Evolutionary conservation across 1,284 basidiomycete species (phyloP), one percentile per base, ranked within the genome.

Genomic region (Sporisorium exsertum): DNA sequence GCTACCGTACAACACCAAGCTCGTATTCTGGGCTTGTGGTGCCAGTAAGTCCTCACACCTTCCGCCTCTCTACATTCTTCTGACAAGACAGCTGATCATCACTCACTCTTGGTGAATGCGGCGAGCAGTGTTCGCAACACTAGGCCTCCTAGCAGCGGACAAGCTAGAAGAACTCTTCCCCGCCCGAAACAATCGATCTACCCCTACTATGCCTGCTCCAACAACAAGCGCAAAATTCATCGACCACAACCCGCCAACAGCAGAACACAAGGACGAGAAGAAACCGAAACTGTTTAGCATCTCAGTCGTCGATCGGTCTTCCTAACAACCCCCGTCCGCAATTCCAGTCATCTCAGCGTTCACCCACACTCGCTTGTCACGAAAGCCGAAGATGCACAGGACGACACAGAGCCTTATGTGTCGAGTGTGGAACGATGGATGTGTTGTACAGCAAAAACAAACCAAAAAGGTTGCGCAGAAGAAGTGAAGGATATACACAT

Each of bases 141-240:
- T 71, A 1, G 68, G 73, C 5, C 29, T 71, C 5, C 29, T 77
- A 16, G 63, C 47, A n/a, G 69, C 74, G 0, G 74, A 77, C 16
- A 65, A 64, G 20, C 42, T 77, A 9, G 69, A 77, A 37, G 62
- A 76, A 26, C 51, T 68, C 22, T 76, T 68, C 54, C 73, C 73
- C 9, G 68, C 68, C 3, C 54, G 68, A 6, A 77, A 77, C 63
- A 54, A 72, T 37, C 29, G 37, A 16, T 32, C 29, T 32, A 5
- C 29, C 10, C 29, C 29, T 32, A 18, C 61, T 2, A 35, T 16
- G 18, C 37, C 37, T 18, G 37, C 8, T 35, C 18, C 37, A n/a
- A 12, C 40, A 2, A 2, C 52, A 18, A 32, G 27, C 0, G 35
- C 72, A 7, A 63, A 47, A 24, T 54, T 60, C 22, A 70, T 75